Percentiles rank a stretch among this genome's conserved stretches.
Evolutionary conservation across 805 yeast species (phyloP).

Genomic region (Suhomyces sp.): DNA sequence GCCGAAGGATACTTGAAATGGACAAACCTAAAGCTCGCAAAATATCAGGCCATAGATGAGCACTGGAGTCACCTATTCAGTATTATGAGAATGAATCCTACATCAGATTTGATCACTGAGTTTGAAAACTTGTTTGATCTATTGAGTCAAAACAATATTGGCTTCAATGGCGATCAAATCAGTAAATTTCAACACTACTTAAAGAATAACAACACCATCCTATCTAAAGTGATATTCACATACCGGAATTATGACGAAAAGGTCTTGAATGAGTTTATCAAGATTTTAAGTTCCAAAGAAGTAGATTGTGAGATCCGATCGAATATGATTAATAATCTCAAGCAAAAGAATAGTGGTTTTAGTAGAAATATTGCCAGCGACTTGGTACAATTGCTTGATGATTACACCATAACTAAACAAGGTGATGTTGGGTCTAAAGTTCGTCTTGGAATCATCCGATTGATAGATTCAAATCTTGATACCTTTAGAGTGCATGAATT

Average conservation of each 20-base stretch:
- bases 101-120: conserved; percentile 18
- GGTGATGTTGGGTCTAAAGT: conserved; percentile 92
- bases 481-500: conserved; percentile 2
- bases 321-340: conserved; percentile 22
- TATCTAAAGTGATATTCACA: conserved; percentile 37
- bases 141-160: conserved; percentile 4
- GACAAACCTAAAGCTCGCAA: conserved; percentile 9
- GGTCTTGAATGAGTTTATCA: conserved; percentile 19
- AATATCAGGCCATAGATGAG: neutral
- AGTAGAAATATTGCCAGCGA: neutral
- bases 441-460: conserved; percentile 47
- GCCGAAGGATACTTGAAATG: conserved; percentile 36
- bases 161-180: conserved; percentile 11
- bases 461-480: conserved; percentile 30
- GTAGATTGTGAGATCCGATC: conserved; percentile 30
- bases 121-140: conserved; percentile 27
- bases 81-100: conserved; percentile 13
- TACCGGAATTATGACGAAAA: conserved; percentile 9
- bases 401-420: conserved; percentile 72
- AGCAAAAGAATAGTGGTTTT: conserved; percentile 11
- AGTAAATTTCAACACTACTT: conserved; percentile 36
- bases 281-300: conserved; percentile 18
- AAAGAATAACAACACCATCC: conserved; percentile 33
- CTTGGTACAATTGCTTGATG: conserved; percentile 49
- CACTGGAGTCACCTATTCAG: conserved; percentile 18